These are phyloP conservation scores for Sugiyamaella valdiviana DNA, from an alignment of 805 yeast species.

Conservation along the genomic window DNA sequence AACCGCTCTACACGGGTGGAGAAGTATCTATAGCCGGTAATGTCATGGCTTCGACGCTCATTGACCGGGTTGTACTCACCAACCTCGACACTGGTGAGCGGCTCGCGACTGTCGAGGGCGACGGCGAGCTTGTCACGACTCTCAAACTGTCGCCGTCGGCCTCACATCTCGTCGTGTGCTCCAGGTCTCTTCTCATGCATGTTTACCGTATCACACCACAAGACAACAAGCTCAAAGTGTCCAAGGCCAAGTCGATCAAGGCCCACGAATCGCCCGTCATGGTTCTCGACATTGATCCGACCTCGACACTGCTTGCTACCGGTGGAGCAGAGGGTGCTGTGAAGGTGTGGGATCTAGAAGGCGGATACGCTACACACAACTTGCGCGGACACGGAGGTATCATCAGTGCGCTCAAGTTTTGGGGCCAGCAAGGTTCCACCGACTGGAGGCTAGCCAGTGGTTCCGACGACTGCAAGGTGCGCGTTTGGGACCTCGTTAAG, in stretches of 20 bases:
- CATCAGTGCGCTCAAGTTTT: conserved; percentile 65
- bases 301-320: conserved; percentile 81
- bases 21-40: conserved; percentile 64
- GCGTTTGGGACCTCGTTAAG: conserved; percentile 61
- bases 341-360: conserved; percentile 86
- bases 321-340: conserved; percentile 95
- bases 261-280: conserved; percentile 70
- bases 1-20: conserved; percentile 85
- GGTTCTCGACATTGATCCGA: conserved; percentile 66
- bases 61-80: conserved; percentile 70
- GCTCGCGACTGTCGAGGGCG: conserved; percentile 67
- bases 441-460: conserved; percentile 79
- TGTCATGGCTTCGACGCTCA: conserved; percentile 69
- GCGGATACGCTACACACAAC: conserved; percentile 82
- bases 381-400: conserved; percentile 92
- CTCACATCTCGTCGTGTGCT: conserved; percentile 56
- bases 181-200: conserved; percentile 77
- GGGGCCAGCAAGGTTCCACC: conserved; percentile 58
- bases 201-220: conserved; percentile 46
- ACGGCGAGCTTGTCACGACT: conserved; percentile 74
- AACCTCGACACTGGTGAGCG: conserved; percentile 52
- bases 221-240: conserved; percentile 16
- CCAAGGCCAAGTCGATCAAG: conserved; percentile 25
- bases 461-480: conserved; percentile 49
- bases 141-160: conserved; percentile 76